These are phyloP conservation scores for Escovopsis sp. DNA, from an alignment of 2,329 filamentous ascomycete species.

Conservation along the genomic window DNA sequence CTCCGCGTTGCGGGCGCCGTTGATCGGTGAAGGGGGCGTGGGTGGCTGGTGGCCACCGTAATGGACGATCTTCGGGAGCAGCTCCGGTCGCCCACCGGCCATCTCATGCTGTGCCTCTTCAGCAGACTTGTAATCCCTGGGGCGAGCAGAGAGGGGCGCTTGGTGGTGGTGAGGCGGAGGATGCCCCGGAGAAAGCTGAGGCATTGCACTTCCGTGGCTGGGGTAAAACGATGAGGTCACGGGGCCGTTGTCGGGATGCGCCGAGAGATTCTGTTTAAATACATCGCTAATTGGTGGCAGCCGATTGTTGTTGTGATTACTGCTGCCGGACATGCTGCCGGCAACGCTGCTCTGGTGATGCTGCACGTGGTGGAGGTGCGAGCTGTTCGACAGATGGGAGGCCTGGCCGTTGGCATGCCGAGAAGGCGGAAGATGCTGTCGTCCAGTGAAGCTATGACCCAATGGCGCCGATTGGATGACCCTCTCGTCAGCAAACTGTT, in stretches of 20 bases:
- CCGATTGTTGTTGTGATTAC: conserved; percentile 45
- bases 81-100: conserved; percentile 78
- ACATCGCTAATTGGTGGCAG: conserved; percentile 90
- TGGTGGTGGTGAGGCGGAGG: conserved; percentile 36
- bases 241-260: conserved; percentile 39
- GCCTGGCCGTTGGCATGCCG: conserved; percentile 69
- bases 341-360: conserved; percentile 53
- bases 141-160: conserved; percentile 43
- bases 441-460: conserved; percentile 86
- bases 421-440: conserved; percentile 62
- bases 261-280: conserved; percentile 63
- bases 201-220: conserved; percentile 45
- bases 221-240: conserved; percentile 33
- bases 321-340: too few relatives aligned
- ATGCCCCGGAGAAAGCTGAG: conserved; percentile 65
- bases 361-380: conserved; percentile 80
- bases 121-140: conserved; percentile 83
- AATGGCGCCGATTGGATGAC: conserved; percentile 94
- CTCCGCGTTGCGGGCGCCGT: conserved; percentile 32
- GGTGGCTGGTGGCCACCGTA: conserved; percentile 90
- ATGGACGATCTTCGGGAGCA: conserved; percentile 86
- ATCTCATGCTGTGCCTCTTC: conserved; percentile 89
- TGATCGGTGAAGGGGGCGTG: conserved; percentile 69
- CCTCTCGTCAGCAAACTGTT: conserved; percentile 83
- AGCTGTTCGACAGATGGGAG: conserved; percentile 67